Conservation (phyloP, 768 basidiomycete species). For the Peribolospora kevripleyi region DNA sequence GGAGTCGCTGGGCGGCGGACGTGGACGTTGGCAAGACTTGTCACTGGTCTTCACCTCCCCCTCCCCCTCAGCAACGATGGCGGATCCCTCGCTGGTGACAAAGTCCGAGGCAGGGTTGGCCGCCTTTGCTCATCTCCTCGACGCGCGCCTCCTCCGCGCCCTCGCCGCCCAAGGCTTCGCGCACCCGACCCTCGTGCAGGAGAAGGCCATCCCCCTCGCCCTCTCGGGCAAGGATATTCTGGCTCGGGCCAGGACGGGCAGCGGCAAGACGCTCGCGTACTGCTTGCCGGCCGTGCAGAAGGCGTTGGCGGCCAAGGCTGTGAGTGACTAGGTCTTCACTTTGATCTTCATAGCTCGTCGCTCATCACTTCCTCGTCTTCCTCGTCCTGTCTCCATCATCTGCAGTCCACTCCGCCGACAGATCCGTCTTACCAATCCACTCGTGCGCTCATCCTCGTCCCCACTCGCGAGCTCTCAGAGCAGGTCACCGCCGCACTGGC, state of each 20-base stretch:
- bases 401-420: no score
- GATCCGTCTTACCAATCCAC: constrained; percentile 20
- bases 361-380: no score
- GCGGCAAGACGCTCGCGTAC: constrained; percentile 92
- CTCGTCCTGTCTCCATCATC: no score
- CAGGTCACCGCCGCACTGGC: constrained; percentile 55
- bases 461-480: constrained; percentile 76
- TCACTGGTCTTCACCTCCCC: neutral
- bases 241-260: constrained; percentile 80
- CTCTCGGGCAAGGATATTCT: constrained; percentile 72
- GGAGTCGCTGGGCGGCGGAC: no score
- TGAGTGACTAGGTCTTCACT: neutral
- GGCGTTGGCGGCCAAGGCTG: neutral
- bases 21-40: neutral
- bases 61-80: neutral
- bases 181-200: constrained; percentile 73
- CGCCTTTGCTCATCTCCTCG: constrained; percentile 50
- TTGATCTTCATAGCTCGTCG: neutral
- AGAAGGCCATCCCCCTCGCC: constrained; percentile 73
- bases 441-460: constrained; percentile 32
- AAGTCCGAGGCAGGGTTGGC: constrained; percentile 16
- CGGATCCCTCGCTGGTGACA: neutral
- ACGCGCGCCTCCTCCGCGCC: constrained; percentile 59
- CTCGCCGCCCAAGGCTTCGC: constrained; percentile 77
- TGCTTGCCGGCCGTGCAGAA: constrained; percentile 62